Base-by-base conservation (phyloP, 2,329 filamentous ascomycete species). In the Plectosphaerella cucumerina region DNA sequence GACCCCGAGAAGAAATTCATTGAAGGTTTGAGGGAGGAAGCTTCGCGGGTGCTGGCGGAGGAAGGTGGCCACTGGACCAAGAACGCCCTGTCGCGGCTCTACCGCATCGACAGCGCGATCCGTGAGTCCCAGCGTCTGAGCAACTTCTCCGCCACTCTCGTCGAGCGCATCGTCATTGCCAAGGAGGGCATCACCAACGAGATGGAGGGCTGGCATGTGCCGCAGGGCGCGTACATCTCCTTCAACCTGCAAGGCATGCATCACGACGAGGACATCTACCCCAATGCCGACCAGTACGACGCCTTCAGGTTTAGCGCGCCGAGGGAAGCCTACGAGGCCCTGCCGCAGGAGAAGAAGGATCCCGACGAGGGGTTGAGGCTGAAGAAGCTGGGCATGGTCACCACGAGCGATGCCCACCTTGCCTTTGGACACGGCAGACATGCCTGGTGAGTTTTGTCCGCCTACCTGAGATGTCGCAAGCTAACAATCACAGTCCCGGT, bases 391-490 rank as follows among this genome's bases (percentile, higher is more conserved):
- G 73, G 77, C 3, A 73, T 84, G 68, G 75, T 81, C 12, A 77
- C 77, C 5, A 81, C 80, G 2, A 76, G 73, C 34, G 67, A 75
- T 35, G 60, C 65, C 8, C 75, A 80, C 56, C 60, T 83, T 18
- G 68, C 75, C 0, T 85, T 84, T 61, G 80, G 81, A 0, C 77
- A 82, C 53, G 81, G 81, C 8, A 68, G 75, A 54, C 79, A 84
- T 59, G 77, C 74, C 2, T 78, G 61, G 68, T 70, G 49, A 53
- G 66, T 59, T 53, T 18, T 60, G 4, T 58, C 57, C 54, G 5
- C 1, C 11, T 10, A 4, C 3, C 35, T 12, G n/a, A 17, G 2
- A 9, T 34, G 44, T 3, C 14, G 10, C 10, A 17, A 34, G 17
- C 45, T 41, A 14, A 53, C 17, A 15, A 15, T 14, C 21, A 4